phyloP scores from a whole-genome alignment of 176 grass and related monocot genomes.

The Rhipidocladum racemiflorum region DNA sequence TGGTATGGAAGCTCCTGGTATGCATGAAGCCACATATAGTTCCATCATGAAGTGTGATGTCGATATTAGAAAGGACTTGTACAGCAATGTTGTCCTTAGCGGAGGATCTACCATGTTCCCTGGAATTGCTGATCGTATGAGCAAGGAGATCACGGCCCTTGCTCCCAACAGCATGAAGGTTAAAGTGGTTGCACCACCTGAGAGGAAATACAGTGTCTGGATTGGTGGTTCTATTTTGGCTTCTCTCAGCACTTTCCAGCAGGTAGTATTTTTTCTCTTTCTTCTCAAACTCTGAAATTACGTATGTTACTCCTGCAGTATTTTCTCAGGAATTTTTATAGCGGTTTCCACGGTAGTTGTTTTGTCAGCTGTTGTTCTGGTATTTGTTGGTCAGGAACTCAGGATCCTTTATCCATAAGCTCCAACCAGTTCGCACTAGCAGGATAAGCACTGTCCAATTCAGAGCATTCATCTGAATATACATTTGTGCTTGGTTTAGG shows the following conservation, averaged over 20 bases:
- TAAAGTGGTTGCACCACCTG: slow-evolving; percentile 85
- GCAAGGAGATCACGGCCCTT: slow-evolving; percentile 69
- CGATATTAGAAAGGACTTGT: slow-evolving; percentile 81
- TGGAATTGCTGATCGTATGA: slow-evolving; percentile 84
- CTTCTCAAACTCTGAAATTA: not conserved
- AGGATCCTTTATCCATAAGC: not conserved
- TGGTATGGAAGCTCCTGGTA: slow-evolving; percentile 69
- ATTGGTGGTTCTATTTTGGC: slow-evolving; percentile 88
- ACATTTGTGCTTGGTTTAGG: not conserved
- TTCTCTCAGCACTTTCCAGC: slow-evolving; percentile 85
- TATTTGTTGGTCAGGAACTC: not conserved
- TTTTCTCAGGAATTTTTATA: not conserved
- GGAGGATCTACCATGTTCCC: slow-evolving; percentile 91
- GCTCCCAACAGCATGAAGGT: slow-evolving; percentile 84
- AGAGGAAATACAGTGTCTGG: slow-evolving; percentile 88
- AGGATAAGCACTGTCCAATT: not conserved
- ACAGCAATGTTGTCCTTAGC: slow-evolving; percentile 72
- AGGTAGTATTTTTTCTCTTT: slow-evolving; percentile 47
- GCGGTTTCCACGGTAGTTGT: not conserved
- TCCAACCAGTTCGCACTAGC: not conserved
- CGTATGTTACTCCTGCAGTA: not conserved
- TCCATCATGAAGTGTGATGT: slow-evolving; percentile 93
- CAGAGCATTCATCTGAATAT: not conserved
- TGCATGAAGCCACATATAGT: slow-evolving; percentile 79
- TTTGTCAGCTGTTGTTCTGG: not conserved